These are phyloP conservation scores for Boletus mariae DNA, from an alignment of 1,284 basidiomycete genomes.

Conservation along the genomic window DNA sequence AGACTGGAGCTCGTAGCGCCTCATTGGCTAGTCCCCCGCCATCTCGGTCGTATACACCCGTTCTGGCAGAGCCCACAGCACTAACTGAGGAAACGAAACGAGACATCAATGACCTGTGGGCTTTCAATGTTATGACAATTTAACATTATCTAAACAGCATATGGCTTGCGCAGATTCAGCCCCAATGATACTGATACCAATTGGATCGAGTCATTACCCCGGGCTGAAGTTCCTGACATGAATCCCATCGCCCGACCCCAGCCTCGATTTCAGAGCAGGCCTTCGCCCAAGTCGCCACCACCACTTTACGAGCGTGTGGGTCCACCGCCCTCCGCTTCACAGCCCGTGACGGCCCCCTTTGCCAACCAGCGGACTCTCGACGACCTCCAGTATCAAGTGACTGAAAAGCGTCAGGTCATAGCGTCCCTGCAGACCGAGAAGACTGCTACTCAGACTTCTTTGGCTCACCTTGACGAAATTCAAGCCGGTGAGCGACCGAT, in stretches of 20 bases:
- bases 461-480: slow-evolving; percentile 14
- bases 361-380: slow-evolving; percentile 9
- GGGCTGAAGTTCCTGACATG: slow-evolving; percentile 37
- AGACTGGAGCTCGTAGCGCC: slow-evolving; percentile 42
- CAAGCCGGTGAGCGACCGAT: slow-evolving; percentile 12
- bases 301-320: slow-evolving; percentile 13
- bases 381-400: slow-evolving; percentile 14
- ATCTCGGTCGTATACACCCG: slow-evolving; percentile 53
- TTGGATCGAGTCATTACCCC: slow-evolving; percentile 59
- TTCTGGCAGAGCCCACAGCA: slow-evolving; percentile 31
- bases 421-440: slow-evolving; percentile 19
- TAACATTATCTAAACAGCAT: slow-evolving; percentile 1
- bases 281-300: slow-evolving; percentile 18
- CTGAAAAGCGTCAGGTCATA: slow-evolving; percentile 19
- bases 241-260: slow-evolving; percentile 6
- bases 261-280: slow-evolving; percentile 6
- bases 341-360: neutral
- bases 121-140: slow-evolving; percentile 12
- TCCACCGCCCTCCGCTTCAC: neutral
- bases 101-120: slow-evolving; percentile 54
- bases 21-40: slow-evolving; percentile 42
- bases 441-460: slow-evolving; percentile 13
- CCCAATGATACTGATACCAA: slow-evolving; percentile 41
- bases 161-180: slow-evolving; percentile 34
- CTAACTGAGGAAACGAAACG: slow-evolving; percentile 37